These are phyloP conservation scores for Colletotrichum australisinense DNA, from an alignment of 2,329 filamentous ascomycete genomes.

Conservation along the genomic window DNA sequence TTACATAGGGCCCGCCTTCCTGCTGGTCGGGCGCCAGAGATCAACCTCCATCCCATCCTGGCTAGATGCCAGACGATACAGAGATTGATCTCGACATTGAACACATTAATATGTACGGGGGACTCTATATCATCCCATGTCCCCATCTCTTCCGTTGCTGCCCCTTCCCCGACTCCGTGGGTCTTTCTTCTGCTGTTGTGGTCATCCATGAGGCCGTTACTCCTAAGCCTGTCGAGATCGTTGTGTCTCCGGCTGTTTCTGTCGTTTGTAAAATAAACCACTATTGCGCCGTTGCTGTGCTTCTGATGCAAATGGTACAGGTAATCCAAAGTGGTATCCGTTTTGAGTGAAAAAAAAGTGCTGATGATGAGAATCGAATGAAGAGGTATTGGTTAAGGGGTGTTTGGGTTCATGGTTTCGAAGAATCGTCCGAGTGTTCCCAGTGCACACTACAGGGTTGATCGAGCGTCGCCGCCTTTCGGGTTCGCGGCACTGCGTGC, in stretches of 20 bases:
- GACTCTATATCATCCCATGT: constrained; percentile 30
- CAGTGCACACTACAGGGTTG: not conserved
- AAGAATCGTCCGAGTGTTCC: not conserved
- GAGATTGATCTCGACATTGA: constrained; percentile 15
- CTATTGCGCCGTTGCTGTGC: constrained; percentile 38
- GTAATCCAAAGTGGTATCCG: constrained; percentile 35
- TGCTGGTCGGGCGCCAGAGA: constrained; percentile 15
- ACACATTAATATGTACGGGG: constrained; percentile 35
- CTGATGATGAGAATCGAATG: constrained; percentile 29
- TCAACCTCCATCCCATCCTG: not conserved
- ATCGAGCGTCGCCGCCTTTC: not conserved
- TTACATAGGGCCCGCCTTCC: constrained; percentile 29
- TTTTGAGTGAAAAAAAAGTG: constrained; percentile 28
- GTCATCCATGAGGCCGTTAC: constrained; percentile 33
- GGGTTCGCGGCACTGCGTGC: not conserved
- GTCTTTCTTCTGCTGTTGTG: constrained; percentile 21
- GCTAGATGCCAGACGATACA: not conserved
- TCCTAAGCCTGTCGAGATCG: constrained; percentile 18
- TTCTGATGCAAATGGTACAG: constrained; percentile 37
- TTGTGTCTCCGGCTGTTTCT: constrained; percentile 21
- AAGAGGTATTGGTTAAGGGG: constrained; percentile 1
- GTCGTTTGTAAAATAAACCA: constrained; percentile 30
- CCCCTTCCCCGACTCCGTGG: constrained; percentile 20
- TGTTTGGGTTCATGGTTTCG: not conserved
- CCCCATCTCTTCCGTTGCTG: constrained; percentile 8